Evolutionary conservation across 176 grass and related monocot genomes (phyloP), one percentile per base, ranked within the genome.

Genomic region (Urochloa ruziziensis): DNA sequence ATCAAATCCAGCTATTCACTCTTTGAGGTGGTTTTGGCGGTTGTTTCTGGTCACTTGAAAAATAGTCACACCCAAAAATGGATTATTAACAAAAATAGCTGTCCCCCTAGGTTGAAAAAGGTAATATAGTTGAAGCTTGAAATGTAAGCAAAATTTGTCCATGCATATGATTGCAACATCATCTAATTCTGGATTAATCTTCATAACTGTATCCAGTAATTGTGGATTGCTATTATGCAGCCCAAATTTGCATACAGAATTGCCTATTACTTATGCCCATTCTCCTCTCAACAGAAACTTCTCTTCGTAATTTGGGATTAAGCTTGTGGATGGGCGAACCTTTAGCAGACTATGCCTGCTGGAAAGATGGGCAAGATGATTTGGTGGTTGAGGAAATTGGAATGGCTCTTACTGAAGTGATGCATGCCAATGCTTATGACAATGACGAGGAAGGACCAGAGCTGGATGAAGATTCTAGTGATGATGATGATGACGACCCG

Each of bases 251-350:
- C 46, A 17, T 71, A 56, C 67, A 57, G 5, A 66, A 21, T 25
- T 75, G 2, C 18, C 32, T 82, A 15, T 74, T 79, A 61, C 54
- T 52, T 83, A 42, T 29, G 19, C 17, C 9, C 19, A 16, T 83
- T 83, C 11, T 40, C 25, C 16, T 69, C 74, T 68, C 7, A 52
- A 13, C 67, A 80, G 84, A 58, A 83, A 39, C 27, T 85, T 74
- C 28, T 83, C 73, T 88, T 35, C 11, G 51, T n/a, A 48, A 80
- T 73, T 86, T 52, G 10, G 74, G 68, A 54, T 69, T 36, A 80
- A 73, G 84, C 16, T 81, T 81, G 80, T 94, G 94, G 88, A 97
- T 97, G 94, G 91, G 82, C 51, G 73, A 70, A 86, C 77, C 91
- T 87, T 85, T 82, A 56, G 85, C 10, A 3, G 81, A 68, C 39